Evolutionary conservation across 352 stramenopile genomes (phyloP), one percentile per base, ranked within the genome.

Genomic region (Pythium aristosporum): DNA sequence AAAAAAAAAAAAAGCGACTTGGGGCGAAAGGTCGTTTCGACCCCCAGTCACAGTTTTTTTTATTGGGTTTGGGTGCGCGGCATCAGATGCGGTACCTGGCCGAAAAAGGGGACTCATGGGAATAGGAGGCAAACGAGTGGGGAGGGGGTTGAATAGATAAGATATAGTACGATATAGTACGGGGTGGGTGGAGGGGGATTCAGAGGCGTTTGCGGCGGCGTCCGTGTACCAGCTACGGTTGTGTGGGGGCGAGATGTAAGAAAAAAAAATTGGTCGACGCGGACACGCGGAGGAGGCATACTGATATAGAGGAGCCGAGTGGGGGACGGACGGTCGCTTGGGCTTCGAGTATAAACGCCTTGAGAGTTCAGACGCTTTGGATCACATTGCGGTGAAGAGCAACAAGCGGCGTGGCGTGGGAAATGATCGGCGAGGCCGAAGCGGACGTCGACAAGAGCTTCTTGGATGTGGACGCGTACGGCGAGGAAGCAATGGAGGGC

Each of bases 311-410:
- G 47, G 25, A n/a, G 47, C 47, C 20, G 46, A 34, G 46, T 13
- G 46, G 21, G n/a, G 18, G 39, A 46, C 39, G 39, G 20, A 52
- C n/a, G 46, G n/a, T 5, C 34, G 34, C 46, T 34, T 52, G 12
- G 21, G 25, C 28, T 10, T 9, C 4, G 34, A 8, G 8, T 39
- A 12, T 39, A 7, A 8, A 39, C 34, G 34, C 34, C 34, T 39
- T 39, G 34, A 8, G 34, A 39, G 34, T 39, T 67, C 25, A 66
- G 18, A 65, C 57, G 55, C 51, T 71, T 51, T 66, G 56, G 56
- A 65, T 64, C 48, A 57, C 52, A 43, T 71, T 69, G 48, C 63
- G 63, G 21, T 64, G 63, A 20, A 65, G 20, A 16, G 48, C 44
- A 5, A 57, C 42, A 3, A 61, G 49, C 42, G 55, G 47, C 39